phyloP scores from a whole-genome alignment of 2,329 filamentous ascomycete species.

The Cladosporium cucumerinum region DNA sequence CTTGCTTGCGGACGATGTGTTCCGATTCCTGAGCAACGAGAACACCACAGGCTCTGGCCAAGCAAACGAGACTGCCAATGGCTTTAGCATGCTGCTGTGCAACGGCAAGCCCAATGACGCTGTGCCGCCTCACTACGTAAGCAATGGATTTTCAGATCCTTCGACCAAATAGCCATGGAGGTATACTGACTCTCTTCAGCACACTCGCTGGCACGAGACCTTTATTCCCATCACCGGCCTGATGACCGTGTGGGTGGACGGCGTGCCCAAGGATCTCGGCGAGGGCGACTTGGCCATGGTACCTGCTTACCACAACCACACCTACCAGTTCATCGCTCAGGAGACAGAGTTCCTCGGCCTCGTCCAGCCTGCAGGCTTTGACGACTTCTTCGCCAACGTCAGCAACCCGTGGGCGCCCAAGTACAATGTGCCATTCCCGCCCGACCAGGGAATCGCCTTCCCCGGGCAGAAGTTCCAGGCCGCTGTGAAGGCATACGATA shows the following conservation, averaged over 20 bases:
- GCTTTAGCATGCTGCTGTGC: slow-evolving; percentile 7
- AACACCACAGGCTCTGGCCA: slow-evolving; percentile 1
- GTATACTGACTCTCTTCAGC: background rate
- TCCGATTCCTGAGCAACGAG: slow-evolving; percentile 1
- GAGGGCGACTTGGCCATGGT: slow-evolving; percentile 21
- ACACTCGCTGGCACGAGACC: slow-evolving; percentile 20
- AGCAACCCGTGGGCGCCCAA: slow-evolving; percentile 16
- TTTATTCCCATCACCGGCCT: slow-evolving; percentile 18
- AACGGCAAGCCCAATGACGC: slow-evolving; percentile 9
- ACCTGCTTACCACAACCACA: slow-evolving; percentile 18
- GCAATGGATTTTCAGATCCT: background rate
- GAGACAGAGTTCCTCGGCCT: slow-evolving; percentile 20
- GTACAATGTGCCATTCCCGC: slow-evolving; percentile 21
- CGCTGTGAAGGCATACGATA: slow-evolving; percentile 11
- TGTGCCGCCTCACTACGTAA: slow-evolving; percentile 4
- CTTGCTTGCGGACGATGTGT: slow-evolving; percentile 3
- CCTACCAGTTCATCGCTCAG: slow-evolving; percentile 19
- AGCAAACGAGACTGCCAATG: background rate
- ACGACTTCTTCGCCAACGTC: slow-evolving; percentile 20
- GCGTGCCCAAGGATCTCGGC: slow-evolving; percentile 17
- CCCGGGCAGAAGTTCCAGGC: slow-evolving; percentile 3
- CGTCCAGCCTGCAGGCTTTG: slow-evolving; percentile 21
- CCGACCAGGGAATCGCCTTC: slow-evolving; percentile 18
- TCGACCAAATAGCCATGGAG: too few species aligned
- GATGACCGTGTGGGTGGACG: slow-evolving; percentile 18